Percentiles rank a stretch among this genome's conserved stretches.
These are phyloP conservation scores for Ichthyophthirius multifiliis DNA, from an alignment of 169 alveolate species.

Conservation along the genomic window DNA sequence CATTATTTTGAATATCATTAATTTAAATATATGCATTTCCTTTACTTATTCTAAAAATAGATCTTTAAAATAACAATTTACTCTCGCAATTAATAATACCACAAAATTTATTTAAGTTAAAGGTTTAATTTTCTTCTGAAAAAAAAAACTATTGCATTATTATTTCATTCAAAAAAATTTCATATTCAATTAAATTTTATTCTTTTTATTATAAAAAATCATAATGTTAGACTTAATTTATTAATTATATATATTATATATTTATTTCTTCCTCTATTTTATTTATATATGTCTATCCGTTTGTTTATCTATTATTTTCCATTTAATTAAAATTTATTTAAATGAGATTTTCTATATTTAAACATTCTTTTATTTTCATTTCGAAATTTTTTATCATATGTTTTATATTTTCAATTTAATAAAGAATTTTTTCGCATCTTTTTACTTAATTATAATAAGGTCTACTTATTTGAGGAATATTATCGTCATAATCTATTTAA, in stretches of 20 bases:
- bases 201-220: too few species aligned
- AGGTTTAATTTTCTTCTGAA: too few species aligned
- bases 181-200: too few species aligned
- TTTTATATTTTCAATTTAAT: constrained; percentile 31
- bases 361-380: not conserved
- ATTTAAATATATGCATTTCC: constrained; percentile 95
- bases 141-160: too few species aligned
- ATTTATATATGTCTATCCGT: constrained; percentile 44
- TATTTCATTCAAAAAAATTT: too few species aligned
- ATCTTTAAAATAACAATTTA: constrained; percentile 93
- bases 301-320: constrained; percentile 20
- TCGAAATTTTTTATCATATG: constrained; percentile 41
- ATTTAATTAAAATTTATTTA: constrained; percentile 8
- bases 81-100: too few species aligned
- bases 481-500: constrained; percentile 61
- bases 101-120: too few species aligned
- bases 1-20: constrained; percentile 85
- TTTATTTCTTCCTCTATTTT: constrained; percentile 45
- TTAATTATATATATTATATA: too few species aligned
- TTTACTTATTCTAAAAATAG: constrained; percentile 94
- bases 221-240: too few species aligned
- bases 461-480: constrained; percentile 50
- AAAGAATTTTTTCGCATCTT: constrained; percentile 60
- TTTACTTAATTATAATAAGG: constrained; percentile 55
- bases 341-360: not conserved